A percentile compares a stretch with the other conserved stretches of the same genome.
Conservation (phyloP, 2,329 filamentous ascomycete genomes). For the Ploettnerulaceae sp. region DNA sequence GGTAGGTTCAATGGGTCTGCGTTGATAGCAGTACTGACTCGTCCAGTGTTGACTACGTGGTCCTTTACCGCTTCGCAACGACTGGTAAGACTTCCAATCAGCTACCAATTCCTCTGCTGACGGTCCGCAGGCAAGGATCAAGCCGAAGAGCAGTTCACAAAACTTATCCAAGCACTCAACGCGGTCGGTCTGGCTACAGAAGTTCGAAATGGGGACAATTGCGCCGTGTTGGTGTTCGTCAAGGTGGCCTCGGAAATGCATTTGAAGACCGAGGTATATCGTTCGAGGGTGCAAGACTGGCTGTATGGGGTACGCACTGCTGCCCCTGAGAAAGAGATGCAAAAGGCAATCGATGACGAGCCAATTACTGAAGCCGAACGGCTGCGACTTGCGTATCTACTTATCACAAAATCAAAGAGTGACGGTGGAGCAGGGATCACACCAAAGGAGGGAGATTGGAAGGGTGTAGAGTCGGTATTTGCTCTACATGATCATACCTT, state of each 20-base stretch:
- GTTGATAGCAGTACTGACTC: conserved; percentile 9
- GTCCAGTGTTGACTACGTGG: conserved; percentile 76
- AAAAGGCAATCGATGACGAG: conserved; percentile 62
- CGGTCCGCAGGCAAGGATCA: conserved; percentile 53
- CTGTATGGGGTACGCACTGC: conserved; percentile 78
- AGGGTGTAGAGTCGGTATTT: conserved; percentile 68
- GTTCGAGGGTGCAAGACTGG: conserved; percentile 88
- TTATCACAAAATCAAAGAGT: conserved; percentile 68
- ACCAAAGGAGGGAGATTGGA: conserved; percentile 64
- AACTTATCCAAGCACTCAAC: conserved; percentile 70
- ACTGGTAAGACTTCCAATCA: conserved; percentile 46
- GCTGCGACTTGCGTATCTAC: conserved; percentile 78
- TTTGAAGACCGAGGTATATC: conserved; percentile 75
- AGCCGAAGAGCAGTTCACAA: conserved; percentile 71
- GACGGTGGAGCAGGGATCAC: conserved; percentile 78
- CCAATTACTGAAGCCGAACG: conserved; percentile 85
- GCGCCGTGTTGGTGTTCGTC: conserved; percentile 77
- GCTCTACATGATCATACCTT: conserved; percentile 72
- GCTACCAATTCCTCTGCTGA: conserved; percentile 16
- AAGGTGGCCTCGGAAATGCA: conserved; percentile 71
- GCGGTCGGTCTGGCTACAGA: conserved; percentile 80
- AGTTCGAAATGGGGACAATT: conserved; percentile 72
- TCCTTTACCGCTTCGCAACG: conserved; percentile 69
- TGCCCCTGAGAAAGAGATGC: conserved; percentile 69
- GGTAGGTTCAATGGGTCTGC: conserved; percentile 33